Evolutionary conservation across 2,329 filamentous ascomycete species (phyloP).

Genomic region (Apiospora rasikravindrae): DNA sequence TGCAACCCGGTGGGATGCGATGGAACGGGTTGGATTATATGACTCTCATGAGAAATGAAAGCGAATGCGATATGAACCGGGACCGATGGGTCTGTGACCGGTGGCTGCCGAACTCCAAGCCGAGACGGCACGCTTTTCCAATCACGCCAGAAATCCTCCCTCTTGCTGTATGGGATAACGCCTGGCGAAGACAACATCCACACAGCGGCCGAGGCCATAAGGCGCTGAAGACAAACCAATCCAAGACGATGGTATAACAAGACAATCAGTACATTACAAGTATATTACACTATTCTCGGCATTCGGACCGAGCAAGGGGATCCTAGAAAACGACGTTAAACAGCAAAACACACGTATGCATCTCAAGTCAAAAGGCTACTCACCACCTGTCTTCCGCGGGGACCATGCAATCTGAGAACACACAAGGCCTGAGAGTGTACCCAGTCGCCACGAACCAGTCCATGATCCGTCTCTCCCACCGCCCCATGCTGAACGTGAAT

Average conservation of each 20-base stretch:
- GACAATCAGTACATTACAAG: not conserved
- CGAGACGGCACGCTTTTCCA: not conserved
- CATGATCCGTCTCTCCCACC: conserved; percentile 6
- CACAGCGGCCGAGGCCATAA: not conserved
- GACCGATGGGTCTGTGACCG: not conserved
- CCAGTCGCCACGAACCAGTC: conserved; percentile 7
- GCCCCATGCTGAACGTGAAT: not conserved
- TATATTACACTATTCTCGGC: not conserved
- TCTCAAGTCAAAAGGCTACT: not conserved
- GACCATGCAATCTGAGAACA: not conserved
- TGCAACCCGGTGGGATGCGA: not conserved
- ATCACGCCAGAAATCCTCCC: not conserved
- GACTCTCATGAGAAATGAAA: conserved; percentile 11
- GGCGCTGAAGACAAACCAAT: not conserved
- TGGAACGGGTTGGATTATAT: not conserved
- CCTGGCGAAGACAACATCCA: not conserved
- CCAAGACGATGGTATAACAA: not conserved
- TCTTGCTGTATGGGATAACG: too few species aligned
- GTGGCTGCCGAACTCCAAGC: not conserved
- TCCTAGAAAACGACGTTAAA: not conserved
- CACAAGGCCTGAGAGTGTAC: conserved; percentile 5
- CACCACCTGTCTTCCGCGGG: not conserved
- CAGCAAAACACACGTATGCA: not conserved
- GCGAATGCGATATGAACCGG: not conserved
- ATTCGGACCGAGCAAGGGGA: not conserved